Conservation (phyloP, 345 rosid genomes). For the Cochlearia excelsa region DNA sequence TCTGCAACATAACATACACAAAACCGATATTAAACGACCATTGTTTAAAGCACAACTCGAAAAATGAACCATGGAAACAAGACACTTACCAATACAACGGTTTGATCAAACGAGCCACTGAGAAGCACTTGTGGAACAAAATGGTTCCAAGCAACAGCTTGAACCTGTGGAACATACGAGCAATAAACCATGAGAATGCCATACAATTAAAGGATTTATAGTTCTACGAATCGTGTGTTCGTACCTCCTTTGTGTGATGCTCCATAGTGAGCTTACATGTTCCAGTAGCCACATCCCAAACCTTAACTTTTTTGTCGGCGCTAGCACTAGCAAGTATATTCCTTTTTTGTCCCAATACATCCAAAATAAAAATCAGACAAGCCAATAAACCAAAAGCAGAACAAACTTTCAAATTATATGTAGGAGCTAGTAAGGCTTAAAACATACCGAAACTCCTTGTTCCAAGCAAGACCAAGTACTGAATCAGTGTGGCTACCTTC, state of each 20-base stretch:
- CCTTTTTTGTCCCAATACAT: conserved; percentile 42
- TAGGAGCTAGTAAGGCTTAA: background rate
- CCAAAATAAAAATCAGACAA: conserved; percentile 3
- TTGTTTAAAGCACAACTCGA: background rate
- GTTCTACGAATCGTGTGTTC: background rate
- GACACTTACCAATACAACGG: conserved; percentile 73
- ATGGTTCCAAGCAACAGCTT: conserved; percentile 96
- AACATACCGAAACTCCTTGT: conserved; percentile 77
- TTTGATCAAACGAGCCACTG: conserved; percentile 91
- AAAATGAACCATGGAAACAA: background rate
- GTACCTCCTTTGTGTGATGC: conserved; percentile 67
- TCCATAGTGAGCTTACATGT: conserved; percentile 63
- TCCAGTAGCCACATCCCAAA: conserved; percentile 71
- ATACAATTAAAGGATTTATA: background rate
- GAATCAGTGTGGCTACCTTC: conserved; percentile 89
- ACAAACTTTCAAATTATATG: background rate
- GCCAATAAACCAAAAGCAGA: background rate
- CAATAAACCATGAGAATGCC: conserved; percentile 15
- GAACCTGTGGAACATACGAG: conserved; percentile 55
- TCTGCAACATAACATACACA: conserved; percentile 49
- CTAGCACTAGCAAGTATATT: conserved; percentile 83
- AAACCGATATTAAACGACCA: conserved; percentile 13
- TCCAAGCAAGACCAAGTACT: conserved; percentile 97
- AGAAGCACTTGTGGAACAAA: conserved; percentile 75
- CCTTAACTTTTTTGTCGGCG: conserved; percentile 64